phyloP scores from a whole-genome alignment of 306 rosid species.

The Vigna trinervia region DNA sequence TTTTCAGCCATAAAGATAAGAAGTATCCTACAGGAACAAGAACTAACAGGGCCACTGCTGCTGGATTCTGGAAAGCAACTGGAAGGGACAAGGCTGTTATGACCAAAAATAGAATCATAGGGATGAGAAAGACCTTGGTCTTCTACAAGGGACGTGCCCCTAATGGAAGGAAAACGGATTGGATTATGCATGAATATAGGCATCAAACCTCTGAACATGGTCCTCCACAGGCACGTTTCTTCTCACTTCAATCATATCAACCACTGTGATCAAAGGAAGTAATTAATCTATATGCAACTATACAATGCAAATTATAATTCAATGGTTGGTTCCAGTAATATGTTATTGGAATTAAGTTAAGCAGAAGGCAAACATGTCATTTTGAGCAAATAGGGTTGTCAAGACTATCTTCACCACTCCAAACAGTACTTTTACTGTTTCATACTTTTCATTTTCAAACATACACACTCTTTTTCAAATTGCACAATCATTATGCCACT shows the following conservation, averaged over 20 bases:
- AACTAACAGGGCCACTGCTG: constrained; percentile 86
- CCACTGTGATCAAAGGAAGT: background rate
- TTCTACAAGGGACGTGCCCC: constrained; percentile 97
- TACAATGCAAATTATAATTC: background rate
- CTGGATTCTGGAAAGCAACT: constrained; percentile 97
- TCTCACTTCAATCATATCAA: background rate
- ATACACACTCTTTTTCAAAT: constrained; percentile 10
- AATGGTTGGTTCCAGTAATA: background rate
- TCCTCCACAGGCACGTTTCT: constrained; percentile 70
- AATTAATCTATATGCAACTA: background rate
- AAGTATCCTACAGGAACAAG: constrained; percentile 91
- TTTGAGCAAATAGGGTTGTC: background rate
- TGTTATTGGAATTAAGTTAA: constrained; percentile 14
- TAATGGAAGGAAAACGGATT: constrained; percentile 82
- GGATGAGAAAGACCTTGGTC: constrained; percentile 93
- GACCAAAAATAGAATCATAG: constrained; percentile 74
- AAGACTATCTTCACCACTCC: background rate
- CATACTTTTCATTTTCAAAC: constrained; percentile 30
- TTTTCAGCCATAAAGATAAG: constrained; percentile 92
- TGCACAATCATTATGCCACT: background rate
- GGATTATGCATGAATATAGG: constrained; percentile 97
- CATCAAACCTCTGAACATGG: constrained; percentile 81
- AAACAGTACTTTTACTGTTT: background rate
- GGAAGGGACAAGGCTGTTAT: constrained; percentile 93
- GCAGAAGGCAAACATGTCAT: constrained; percentile 11